Evolutionary conservation across 371 early-diverging fungal genomes (phyloP).

Genomic region (Haplosporangium sp.): DNA sequence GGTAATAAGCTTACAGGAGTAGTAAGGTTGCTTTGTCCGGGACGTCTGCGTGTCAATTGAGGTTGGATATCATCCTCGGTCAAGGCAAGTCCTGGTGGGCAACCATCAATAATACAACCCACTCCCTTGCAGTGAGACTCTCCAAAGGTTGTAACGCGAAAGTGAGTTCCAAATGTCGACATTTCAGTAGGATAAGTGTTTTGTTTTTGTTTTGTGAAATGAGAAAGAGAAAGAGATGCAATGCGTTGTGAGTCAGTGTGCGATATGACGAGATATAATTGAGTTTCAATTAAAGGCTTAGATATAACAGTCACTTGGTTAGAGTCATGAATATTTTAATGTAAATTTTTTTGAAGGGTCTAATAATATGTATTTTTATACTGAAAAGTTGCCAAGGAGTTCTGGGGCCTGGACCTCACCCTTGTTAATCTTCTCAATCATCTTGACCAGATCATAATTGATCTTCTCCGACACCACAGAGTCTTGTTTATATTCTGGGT

Average conservation of each 20-base stretch:
- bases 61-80: conserved; percentile 93
- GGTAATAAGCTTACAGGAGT: conserved; percentile 80
- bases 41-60: conserved; percentile 91
- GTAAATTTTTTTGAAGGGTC: neutral
- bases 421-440: conserved; percentile 74
- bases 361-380: conserved; percentile 11
- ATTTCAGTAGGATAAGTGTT: conserved; percentile 50
- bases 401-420: conserved; percentile 73
- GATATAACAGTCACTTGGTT: neutral
- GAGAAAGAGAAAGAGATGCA: neutral
- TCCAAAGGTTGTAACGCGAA: conserved; percentile 95
- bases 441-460: conserved; percentile 87
- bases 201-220: neutral
- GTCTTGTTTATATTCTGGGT: conserved; percentile 94
- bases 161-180: conserved; percentile 85
- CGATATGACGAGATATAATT: neutral
- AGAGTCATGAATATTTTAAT: neutral
- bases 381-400: conserved; percentile 60
- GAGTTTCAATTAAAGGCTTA: no score
- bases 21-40: conserved; percentile 95
- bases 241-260: neutral
- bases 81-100: conserved; percentile 93
- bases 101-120: conserved; percentile 96
- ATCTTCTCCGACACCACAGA: conserved; percentile 87
- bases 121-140: conserved; percentile 98